Conservation (phyloP, 2,329 filamentous ascomycete genomes). For the Scedosporium minutisporum region DNA sequence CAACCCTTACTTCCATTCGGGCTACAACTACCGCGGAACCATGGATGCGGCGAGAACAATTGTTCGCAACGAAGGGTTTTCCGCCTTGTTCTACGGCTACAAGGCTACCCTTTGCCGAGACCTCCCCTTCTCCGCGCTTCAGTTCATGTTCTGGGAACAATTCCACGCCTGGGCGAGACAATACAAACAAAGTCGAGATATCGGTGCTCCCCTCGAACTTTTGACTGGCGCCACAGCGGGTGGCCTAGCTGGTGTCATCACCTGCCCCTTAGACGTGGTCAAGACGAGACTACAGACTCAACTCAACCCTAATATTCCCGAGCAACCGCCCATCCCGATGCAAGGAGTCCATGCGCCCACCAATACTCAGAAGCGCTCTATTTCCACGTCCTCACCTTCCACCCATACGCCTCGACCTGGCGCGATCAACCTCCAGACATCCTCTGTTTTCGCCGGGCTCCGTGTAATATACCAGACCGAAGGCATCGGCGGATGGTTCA, state of each 20-base stretch:
- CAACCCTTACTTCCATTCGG: conserved; percentile 86
- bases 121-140: conserved; percentile 87
- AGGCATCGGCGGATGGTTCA: conserved; percentile 82
- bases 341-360: conserved; percentile 11
- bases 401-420: conserved; percentile 73
- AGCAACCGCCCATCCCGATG: conserved; percentile 9
- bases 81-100: conserved; percentile 91
- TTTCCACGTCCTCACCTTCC: conserved; percentile 83
- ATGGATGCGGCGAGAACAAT: conserved; percentile 80
- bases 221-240: conserved; percentile 83
- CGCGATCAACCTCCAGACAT: conserved; percentile 74
- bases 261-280: conserved; percentile 92
- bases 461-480: conserved; percentile 84
- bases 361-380: conserved; percentile 53
- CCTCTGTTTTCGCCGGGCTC: conserved; percentile 76
- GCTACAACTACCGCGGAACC: conserved; percentile 90
- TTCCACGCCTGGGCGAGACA: conserved; percentile 72
- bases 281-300: conserved; percentile 97
- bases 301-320: conserved; percentile 37
- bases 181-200: conserved; percentile 71
- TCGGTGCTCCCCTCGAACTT: conserved; percentile 77
- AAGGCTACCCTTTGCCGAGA: conserved; percentile 92
- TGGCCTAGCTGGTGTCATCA: conserved; percentile 86
- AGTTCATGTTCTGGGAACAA: conserved; percentile 98
- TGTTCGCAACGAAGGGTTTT: conserved; percentile 67